Base-by-base conservation (phyloP, 148 eudicot species). In the Vaccinium myrtillus region DNA sequence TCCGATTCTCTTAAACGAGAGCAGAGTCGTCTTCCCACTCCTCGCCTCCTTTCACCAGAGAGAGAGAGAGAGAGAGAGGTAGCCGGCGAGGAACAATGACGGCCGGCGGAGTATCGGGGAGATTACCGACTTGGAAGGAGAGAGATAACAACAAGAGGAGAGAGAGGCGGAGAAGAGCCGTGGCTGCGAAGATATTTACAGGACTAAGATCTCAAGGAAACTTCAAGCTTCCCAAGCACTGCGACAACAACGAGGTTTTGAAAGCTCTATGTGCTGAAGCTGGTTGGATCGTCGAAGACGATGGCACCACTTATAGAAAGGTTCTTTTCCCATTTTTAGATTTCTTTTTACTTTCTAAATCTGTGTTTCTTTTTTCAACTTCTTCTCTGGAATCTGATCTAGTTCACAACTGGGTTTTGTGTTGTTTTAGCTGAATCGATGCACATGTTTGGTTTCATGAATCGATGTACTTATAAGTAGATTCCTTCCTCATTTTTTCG, bases 91-190 rank as follows among this genome's bases (percentile, higher is more conserved):
- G 27, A 58, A 79, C 7, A 53, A 85, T 81, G 87, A 85, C 84
- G 23, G 84, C 75, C 63, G 93, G 85, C 48, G 93, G 92, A 81
- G 83, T 89, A 10, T 79, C 92, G 21, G 94, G 93, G 53, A 87
- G 95, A 70, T 25, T 88, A 15, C 94, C 95, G 27, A 93, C 94
- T 2, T 90, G 92, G 92, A 93, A 91, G 75, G 95, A 93, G 86
- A 93, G 95, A 81, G 95, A 93, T 49, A 93, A 93, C 83, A 93
- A 93, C 87, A 93, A 93, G 88, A 89, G 91, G 75, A 88, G 95
- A 71, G 95, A 93, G 71, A 82, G 95, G 32, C 30, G 91, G 69
- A 76, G 94, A 7, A 85, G 95, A 27, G 95, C 95, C 27, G 88
- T 93, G 1, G 95, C 95, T 1, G 95, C 95, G 0, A 91, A 91